Base-by-base conservation (phyloP, 257 asterid species). In the Nicotiana tabacum region DNA sequence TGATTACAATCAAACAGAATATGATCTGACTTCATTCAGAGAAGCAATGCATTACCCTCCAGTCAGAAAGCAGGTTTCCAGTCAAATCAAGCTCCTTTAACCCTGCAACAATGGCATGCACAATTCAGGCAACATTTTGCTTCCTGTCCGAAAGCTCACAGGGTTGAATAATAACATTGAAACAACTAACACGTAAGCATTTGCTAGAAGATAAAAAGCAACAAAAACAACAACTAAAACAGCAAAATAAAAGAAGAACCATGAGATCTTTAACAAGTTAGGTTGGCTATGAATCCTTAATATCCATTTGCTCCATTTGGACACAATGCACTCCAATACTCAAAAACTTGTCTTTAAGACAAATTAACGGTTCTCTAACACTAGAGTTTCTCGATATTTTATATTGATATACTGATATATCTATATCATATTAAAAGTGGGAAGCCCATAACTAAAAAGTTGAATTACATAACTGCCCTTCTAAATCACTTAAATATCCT, bases 21-120 rank as follows among this genome's bases (percentile, higher is more conserved):
- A 53, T 35, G 76, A 82, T 84, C 7, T 30, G 64, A 21, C 61
- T 82, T 67, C 35, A 58, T 82, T 85, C 81, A 85, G 81, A 72
- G 87, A 57, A 69, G 87, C 94, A 67, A 27, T 29, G 64, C 43
- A 76, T 76, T 96, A 96, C 99, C 84, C 91, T 88, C 99, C 99
- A 96, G 66, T 85, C 85, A 53, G 86, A 83, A 83, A 96, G 93
- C 82, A 96, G 89, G 85, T 91, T 96, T 85, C 98, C 98, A 83
- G 92, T 91, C 93, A 96, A 90, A 87, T 94, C 99, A 60, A 96
- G 98, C 92, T 94, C 97, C 94, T 93, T 93, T 65, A 96, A 78
- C 84, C 88, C 99, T 96, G 98, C 92, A 87, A 78, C 30, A 82
- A 64, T 67, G 61, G 10, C 82, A 51, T 81, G 79, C 29, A 69